Evolutionary conservation across 2,329 filamentous ascomycete species (phyloP).

Genomic region (Drechslerella coelobrocha): DNA sequence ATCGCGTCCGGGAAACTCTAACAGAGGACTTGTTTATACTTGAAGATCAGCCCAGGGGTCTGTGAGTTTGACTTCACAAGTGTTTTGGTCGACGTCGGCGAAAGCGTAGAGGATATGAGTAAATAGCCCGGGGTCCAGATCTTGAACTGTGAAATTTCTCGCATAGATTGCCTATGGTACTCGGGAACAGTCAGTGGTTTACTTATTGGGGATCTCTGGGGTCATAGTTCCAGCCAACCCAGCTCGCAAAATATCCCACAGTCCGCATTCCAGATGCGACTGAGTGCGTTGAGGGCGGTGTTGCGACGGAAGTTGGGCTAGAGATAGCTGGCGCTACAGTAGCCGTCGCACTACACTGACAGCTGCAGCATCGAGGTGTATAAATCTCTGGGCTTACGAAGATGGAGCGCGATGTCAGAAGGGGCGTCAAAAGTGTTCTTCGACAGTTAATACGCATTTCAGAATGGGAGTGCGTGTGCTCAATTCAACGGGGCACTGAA

Average conservation of each 20-base stretch:
- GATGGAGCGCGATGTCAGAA: no score
- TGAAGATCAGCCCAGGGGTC: constrained; percentile 4
- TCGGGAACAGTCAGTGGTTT: no score
- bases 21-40: not conserved
- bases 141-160: constrained; percentile 80
- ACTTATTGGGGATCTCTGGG: not conserved
- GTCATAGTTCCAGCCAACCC: not conserved
- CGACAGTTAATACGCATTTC: no score
- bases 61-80: not conserved
- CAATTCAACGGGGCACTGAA: no score
- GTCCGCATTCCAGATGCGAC: not conserved
- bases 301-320: no score
- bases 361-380: no score
- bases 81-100: not conserved
- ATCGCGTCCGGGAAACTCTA: not conserved
- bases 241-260: constrained; percentile 1
- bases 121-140: constrained; percentile 78
- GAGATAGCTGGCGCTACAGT: no score
- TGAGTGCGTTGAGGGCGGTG: no score
- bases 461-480: no score
- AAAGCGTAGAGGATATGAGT: constrained; percentile 80
- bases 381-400: no score
- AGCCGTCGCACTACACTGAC: no score
- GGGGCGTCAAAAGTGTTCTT: no score
- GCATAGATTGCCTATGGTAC: constrained; percentile 77